Base-by-base conservation (phyloP, 345 rosid species). In the Bretschneidera sinensis region DNA sequence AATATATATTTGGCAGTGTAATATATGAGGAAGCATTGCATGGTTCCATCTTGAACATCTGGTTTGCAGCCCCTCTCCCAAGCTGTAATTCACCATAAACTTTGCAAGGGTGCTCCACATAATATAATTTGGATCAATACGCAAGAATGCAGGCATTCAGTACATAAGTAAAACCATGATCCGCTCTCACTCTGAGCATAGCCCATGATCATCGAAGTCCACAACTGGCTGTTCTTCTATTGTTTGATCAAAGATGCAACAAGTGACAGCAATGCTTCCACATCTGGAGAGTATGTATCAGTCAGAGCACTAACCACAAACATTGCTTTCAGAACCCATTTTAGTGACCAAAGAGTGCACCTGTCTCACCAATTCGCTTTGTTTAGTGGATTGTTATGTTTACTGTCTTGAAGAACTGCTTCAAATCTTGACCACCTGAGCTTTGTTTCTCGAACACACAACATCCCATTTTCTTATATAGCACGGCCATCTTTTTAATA, bases 161-260 rank as follows among this genome's bases (percentile, higher is more conserved):
- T 21, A 59, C 22, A 14, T 56, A 62, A 1, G 62, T 52, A 25
- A 74, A 69, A 59, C 64, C 51, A 53, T 39, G 22, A 18, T 18
- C n/a, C 66, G 43, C 49, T 59, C 2, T 68, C 78, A 52, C 51
- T 55, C 61, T 55, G 70, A 53, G 57, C 74, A 43, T 60, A 74
- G 20, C 61, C 66, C 34, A 13, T 60, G 51, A 68, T 68, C 70
- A 68, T 68, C 51, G 77, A 64, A 74, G 69, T 68, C 73, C 70
- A 74, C 21, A 57, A 34, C 25, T 61, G 58, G 24, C 19, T 49
- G 53, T 65, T 73, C 63, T 52, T 73, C 22, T 49, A 4, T 5
- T 1, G 49, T 51, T 35, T 56, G 59, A 39, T 69, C 34, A 61
- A 74, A 74, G 20, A 52, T 20, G 3, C n/a, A 8, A 23, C 58